phyloP scores from a whole-genome alignment of 2,329 filamentous ascomycete species.

The Pseudocercospora fijiensis region DNA sequence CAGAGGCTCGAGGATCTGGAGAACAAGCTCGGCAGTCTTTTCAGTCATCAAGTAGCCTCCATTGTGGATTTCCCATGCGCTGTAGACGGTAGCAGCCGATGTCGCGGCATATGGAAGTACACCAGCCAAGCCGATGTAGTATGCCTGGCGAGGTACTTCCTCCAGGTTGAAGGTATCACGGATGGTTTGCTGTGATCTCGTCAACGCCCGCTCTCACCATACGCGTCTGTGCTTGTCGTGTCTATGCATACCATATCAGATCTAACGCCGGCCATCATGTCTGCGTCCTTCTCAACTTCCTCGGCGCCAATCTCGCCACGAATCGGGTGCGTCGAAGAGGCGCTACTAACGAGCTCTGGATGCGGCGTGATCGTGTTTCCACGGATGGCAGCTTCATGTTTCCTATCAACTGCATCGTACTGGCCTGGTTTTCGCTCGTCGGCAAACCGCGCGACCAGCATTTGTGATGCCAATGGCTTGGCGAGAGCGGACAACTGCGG shows the following conservation, averaged over 20 bases:
- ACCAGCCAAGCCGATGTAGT: slow-evolving; percentile 52
- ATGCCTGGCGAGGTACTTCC: slow-evolving; percentile 50
- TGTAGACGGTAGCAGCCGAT: slow-evolving; percentile 76
- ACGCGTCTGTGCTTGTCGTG: background rate
- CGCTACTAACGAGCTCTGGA: slow-evolving; percentile 60
- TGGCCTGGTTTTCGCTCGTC: slow-evolving; percentile 31
- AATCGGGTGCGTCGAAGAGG: slow-evolving; percentile 52
- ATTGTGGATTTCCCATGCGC: slow-evolving; percentile 79
- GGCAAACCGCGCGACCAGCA: slow-evolving; percentile 23
- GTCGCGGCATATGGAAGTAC: slow-evolving; percentile 71
- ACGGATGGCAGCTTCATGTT: slow-evolving; percentile 57
- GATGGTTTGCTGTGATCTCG: slow-evolving; percentile 46
- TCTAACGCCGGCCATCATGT: slow-evolving; percentile 50
- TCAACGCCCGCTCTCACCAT: slow-evolving; percentile 10
- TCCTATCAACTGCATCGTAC: slow-evolving; percentile 52
- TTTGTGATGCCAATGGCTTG: slow-evolving; percentile 38
- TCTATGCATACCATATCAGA: slow-evolving; percentile 34
- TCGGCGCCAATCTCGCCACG: slow-evolving; percentile 41
- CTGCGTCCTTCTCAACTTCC: slow-evolving; percentile 39
- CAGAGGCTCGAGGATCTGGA: slow-evolving; percentile 77
- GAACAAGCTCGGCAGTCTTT: slow-evolving; percentile 68
- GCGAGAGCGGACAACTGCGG: slow-evolving; percentile 37
- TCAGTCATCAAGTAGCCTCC: slow-evolving; percentile 65
- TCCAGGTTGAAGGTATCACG: slow-evolving; percentile 50
- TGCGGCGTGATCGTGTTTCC: slow-evolving; percentile 58